Base-by-base conservation (phyloP, 2,329 filamentous ascomycete genomes). In the Emmonsiellopsis sp. region DNA sequence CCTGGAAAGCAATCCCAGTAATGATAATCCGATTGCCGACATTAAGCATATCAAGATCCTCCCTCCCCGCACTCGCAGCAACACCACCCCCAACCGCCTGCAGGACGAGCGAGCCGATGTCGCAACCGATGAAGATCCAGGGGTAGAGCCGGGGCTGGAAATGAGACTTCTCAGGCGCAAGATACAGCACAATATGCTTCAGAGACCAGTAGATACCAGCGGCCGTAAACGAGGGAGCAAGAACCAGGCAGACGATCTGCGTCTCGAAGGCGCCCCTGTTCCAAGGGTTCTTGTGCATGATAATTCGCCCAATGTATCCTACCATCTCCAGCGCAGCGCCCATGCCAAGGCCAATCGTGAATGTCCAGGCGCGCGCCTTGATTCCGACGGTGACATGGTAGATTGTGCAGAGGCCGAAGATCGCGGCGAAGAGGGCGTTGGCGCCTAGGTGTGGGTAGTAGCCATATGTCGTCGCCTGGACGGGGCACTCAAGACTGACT, bases 91-190 rank as follows among this genome's bases (percentile, higher is more conserved):
- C 80, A 7, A 72, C 73, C 4, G 78, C 79, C 63, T 84, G 81
- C 4, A 83, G 66, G 10, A 80, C 58, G n/a, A 85, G 73, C n/a
- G 76, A 79, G 51, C 80, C 59, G 42, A 83, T 58, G 58, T 84
- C 82, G 60, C 77, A 80, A n/a, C 69, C 62, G 58, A 84, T 78
- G 67, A 84, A 84, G 55, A 83, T 75, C 64, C 76, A 76, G 9
- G 80, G 81, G 63, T 82, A 83, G 51, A 74, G 69, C 5, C 68
- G 65, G 6, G 77, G 74, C 41, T 69, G 71, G 51, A 79, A 67
- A 30, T 71, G 69, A 20, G 76, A 78, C 56, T 75, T 67, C 49
- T 75, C 64, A 1, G 70, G 64, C 5, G 81, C 81, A 52, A 82
- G 79, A 48, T 73, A 72, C n/a, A 79, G 63, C 53, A 82, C 76